Evolutionary conservation across 2,329 filamentous ascomycete genomes (phyloP).

Genomic region (Colletotrichum orbiculare): DNA sequence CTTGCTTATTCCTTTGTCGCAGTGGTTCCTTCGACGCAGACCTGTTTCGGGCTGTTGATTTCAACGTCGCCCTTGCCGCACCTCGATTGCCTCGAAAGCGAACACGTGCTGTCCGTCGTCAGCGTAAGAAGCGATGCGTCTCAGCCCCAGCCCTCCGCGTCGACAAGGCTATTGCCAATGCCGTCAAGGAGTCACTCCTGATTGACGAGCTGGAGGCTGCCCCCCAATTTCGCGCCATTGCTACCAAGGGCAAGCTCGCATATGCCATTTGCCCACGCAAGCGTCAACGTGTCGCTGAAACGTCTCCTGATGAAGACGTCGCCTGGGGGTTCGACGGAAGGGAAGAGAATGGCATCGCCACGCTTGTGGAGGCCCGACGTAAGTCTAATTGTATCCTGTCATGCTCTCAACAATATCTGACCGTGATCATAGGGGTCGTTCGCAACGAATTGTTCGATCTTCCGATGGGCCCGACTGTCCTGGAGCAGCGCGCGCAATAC

Average conservation of each 20-base stretch:
- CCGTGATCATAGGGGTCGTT: constrained; percentile 7
- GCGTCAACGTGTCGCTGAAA: constrained; percentile 10
- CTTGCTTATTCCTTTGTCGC: constrained; percentile 8
- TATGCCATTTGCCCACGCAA: constrained; percentile 30
- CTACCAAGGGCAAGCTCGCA: constrained; percentile 14
- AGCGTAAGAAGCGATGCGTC: constrained; percentile 1
- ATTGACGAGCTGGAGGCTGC: constrained; percentile 30
- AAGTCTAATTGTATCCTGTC: background rate
- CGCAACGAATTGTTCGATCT: constrained; percentile 22
- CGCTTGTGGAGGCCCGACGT: constrained; percentile 28
- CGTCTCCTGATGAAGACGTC: background rate
- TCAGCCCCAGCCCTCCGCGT: constrained; percentile 3
- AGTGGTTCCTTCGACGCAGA: constrained; percentile 24
- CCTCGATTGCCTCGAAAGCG: constrained; percentile 10
- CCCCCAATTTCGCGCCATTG: constrained; percentile 14
- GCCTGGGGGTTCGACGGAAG: constrained; percentile 12
- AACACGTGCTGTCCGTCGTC: constrained; percentile 1
- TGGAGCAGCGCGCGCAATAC: constrained; percentile 18
- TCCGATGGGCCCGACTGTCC: constrained; percentile 15
- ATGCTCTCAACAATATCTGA: background rate
- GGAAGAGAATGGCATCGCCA: constrained; percentile 16
- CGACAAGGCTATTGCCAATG: constrained; percentile 14
- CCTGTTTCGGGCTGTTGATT: background rate
- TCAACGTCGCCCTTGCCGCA: background rate
- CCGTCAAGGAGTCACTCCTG: constrained; percentile 9